Conservation (phyloP, 805 yeast genomes). For the Wickerhamiella allomyrinae region DNA sequence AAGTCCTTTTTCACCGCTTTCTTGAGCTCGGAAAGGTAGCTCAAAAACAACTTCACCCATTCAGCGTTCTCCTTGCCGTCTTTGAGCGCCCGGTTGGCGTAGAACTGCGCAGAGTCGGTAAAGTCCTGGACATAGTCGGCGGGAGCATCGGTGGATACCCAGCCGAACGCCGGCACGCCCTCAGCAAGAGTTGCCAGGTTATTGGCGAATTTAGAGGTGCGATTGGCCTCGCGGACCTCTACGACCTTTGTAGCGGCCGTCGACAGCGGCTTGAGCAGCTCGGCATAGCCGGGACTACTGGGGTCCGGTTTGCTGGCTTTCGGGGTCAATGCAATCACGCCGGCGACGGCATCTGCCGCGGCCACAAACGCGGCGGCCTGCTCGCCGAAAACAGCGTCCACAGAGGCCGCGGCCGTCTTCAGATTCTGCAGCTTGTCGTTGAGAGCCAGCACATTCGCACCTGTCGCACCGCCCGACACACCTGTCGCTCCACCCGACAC, state of each 20-base stretch:
- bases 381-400: slow-evolving; percentile 14
- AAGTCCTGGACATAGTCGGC: slow-evolving; percentile 57
- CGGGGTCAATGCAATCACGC: slow-evolving; percentile 33
- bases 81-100: slow-evolving; percentile 82
- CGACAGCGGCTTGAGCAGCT: slow-evolving; percentile 56
- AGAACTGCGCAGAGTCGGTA: slow-evolving; percentile 84
- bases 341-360: slow-evolving; percentile 11
- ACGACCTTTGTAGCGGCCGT: slow-evolving; percentile 42
- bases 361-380: slow-evolving; percentile 26
- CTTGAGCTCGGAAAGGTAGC: slow-evolving; percentile 55
- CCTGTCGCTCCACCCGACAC: too few species aligned
- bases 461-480: too few species aligned
- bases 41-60: slow-evolving; percentile 63
- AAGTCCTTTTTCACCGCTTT: slow-evolving; percentile 64
- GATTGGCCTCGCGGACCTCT: slow-evolving; percentile 58
- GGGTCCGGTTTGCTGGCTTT: slow-evolving; percentile 50
- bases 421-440: slow-evolving; percentile 4
- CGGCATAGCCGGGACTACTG: slow-evolving; percentile 38
- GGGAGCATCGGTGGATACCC: slow-evolving; percentile 74
- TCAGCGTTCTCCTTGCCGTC: slow-evolving; percentile 69
- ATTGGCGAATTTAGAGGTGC: slow-evolving; percentile 48
- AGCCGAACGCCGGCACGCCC: slow-evolving; percentile 79
- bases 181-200: slow-evolving; percentile 76
- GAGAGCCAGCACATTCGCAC: slow-evolving; percentile 4
- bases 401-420: slow-evolving; percentile 5